Evolutionary conservation across 2,329 filamentous ascomycete genomes (phyloP), one percentile per base, ranked within the genome.

Genomic region (Trichoderma harzianum): DNA sequence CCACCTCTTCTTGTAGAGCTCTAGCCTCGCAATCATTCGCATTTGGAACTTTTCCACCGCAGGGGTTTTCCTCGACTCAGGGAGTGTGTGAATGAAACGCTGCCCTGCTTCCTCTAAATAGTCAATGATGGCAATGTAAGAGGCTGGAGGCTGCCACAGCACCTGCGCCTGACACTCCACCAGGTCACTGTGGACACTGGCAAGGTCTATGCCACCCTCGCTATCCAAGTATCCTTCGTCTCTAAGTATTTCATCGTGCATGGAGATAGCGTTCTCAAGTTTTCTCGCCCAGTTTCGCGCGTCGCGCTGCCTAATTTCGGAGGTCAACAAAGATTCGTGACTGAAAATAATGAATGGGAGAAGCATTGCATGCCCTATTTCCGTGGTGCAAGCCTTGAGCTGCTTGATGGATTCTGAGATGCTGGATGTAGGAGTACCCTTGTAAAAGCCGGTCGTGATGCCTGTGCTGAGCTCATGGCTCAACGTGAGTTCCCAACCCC

Each of bases 41-140:
- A 43, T 43, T 18, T 43, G 39, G 39, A 43, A 43, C 3, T 8
- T 43, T 43, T 43, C 16, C 0, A n/a, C 39, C 7, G n/a, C 39
- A 2, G 39, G 39, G 7, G 39, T 10, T 10, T 43, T 43, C 39
- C 3, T 3, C 39, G 39, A 43, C 18, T 43, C 39, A 0, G 39
- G 39, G 7, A 43, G 16, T 0, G 7, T 10, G 3, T 43, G 39
- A n/a, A 43, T 43, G 39, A 43, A 43, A 43, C 10, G 16, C 39
- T 3, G 36, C 0, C 7, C 0, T 1, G 1, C 16, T 43, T 43
- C 39, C 18, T 43, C 39, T 8, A 43, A 1, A 7, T 0, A 43
- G 16, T 43, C 39, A n/a, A 43, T 43, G 18, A 43, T 43, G 18
- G 39, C 7, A n/a, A 43, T 10, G 7, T 43, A 43, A n/a, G 39